Percentiles rank a stretch among this genome's conserved stretches.
Evolutionary conservation across 352 stramenopile genomes (phyloP).

Genomic region (Lagenidium giganteum): DNA sequence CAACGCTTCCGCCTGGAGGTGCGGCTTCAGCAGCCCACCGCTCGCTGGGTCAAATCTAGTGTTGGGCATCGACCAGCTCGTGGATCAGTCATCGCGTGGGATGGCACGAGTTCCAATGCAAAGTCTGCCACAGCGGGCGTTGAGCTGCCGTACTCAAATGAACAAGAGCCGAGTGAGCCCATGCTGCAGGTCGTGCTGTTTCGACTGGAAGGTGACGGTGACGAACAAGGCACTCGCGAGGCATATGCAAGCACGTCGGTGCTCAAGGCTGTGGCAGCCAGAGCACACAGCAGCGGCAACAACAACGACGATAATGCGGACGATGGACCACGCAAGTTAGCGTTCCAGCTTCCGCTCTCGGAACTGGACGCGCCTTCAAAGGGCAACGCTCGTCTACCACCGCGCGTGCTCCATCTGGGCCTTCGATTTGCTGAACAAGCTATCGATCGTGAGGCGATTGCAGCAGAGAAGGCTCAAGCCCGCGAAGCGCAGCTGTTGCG

Average conservation of each 20-base stretch:
- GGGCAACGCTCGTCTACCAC: too few relatives aligned
- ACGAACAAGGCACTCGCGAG: conserved; percentile 17
- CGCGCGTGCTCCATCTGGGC: too few relatives aligned
- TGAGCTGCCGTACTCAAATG: conserved; percentile 23
- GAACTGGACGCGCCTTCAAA: too few relatives aligned
- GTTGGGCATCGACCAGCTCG: neutral
- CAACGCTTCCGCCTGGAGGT: conserved; percentile 10
- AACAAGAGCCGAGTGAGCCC: conserved; percentile 16
- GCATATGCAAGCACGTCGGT: conserved; percentile 20
- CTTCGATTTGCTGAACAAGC: too few relatives aligned
- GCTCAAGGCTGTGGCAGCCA: too few relatives aligned
- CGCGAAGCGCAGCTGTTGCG: conserved; percentile 15
- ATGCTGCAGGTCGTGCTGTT: conserved; percentile 25
- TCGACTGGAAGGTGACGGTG: conserved; percentile 2
- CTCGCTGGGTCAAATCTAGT: too few relatives aligned
- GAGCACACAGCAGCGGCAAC: too few relatives aligned
- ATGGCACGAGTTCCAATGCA: conserved; percentile 1
- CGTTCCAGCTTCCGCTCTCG: too few relatives aligned
- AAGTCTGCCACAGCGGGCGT: conserved; percentile 5
- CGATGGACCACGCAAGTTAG: too few relatives aligned
- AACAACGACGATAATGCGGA: conserved; percentile 6
- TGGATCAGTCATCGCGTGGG: conserved; percentile 5
- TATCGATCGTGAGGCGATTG: conserved; percentile 8
- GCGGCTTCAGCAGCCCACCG: conserved; percentile 5
- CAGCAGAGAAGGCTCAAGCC: conserved; percentile 17